Conservation (phyloP, 345 rosid genomes). For the Pugionium cornutum region DNA sequence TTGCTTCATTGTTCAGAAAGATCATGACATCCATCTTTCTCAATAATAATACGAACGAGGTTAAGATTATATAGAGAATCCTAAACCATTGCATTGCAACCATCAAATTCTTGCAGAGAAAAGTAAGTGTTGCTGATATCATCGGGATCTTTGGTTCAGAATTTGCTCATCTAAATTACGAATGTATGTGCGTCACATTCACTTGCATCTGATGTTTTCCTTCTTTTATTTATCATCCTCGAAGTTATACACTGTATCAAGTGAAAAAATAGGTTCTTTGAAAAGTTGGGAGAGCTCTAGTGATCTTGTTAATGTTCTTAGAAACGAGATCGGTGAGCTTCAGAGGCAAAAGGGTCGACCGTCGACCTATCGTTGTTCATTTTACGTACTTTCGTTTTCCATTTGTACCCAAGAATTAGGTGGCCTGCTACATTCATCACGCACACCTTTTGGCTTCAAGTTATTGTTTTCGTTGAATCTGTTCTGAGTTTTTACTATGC, state of each 20-base stretch:
- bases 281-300: slow-evolving; percentile 83
- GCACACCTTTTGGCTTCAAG: too few relatives aligned
- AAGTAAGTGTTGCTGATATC: slow-evolving; percentile 79
- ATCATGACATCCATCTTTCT: too few relatives aligned
- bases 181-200: slow-evolving; percentile 48
- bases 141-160: slow-evolving; percentile 79
- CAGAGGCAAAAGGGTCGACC: slow-evolving; percentile 79
- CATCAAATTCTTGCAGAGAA: slow-evolving; percentile 56
- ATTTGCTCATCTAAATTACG: slow-evolving; percentile 59
- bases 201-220: slow-evolving; percentile 7
- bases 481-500: too few relatives aligned
- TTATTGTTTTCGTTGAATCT: too few relatives aligned
- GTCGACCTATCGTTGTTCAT: too few relatives aligned
- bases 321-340: slow-evolving; percentile 96
- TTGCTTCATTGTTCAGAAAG: too few relatives aligned
- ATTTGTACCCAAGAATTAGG: too few relatives aligned
- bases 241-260: slow-evolving; percentile 1
- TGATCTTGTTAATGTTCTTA: slow-evolving; percentile 85
- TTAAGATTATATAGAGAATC: too few relatives aligned
- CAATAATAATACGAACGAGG: too few relatives aligned
- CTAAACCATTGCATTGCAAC: too few relatives aligned
- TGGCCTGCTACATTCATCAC: too few relatives aligned
- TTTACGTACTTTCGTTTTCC: too few relatives aligned
- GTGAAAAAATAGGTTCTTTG: slow-evolving; percentile 53
- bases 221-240: background rate